These are phyloP conservation scores for Ophiosphaerella herpotricha DNA, from an alignment of 2,329 filamentous ascomycete genomes.

Conservation along the genomic window DNA sequence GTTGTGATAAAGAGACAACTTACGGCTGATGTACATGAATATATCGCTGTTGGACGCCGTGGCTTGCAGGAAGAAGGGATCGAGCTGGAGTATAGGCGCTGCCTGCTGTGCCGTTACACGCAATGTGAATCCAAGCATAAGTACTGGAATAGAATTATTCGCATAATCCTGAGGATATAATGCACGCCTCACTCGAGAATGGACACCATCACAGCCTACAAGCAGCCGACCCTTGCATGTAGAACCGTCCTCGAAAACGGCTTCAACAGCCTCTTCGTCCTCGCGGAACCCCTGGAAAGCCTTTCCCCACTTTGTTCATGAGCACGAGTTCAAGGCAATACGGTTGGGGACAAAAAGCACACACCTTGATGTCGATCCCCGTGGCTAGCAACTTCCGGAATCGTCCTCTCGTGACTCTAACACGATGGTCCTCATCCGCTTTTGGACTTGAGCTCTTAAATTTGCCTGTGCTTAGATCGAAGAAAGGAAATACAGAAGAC, in stretches of 20 bases:
- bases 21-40: conserved; percentile 3
- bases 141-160: conserved; percentile 8
- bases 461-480: conserved; percentile 15
- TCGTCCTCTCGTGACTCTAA: conserved; percentile 12
- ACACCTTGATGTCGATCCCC: conserved; percentile 9
- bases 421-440: conserved; percentile 6
- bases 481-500: conserved; percentile 14
- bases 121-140: conserved; percentile 14
- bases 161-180: background rate
- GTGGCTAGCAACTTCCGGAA: conserved; percentile 11
- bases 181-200: conserved; percentile 5
- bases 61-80: conserved; percentile 19
- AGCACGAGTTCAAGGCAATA: background rate
- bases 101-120: conserved; percentile 10
- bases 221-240: conserved; percentile 7
- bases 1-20: background rate
- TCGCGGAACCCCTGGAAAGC: conserved; percentile 3
- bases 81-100: conserved; percentile 9
- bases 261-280: conserved; percentile 1
- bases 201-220: conserved; percentile 15
- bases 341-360: background rate
- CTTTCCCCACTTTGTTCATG: conserved; percentile 11
- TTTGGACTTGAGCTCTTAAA: conserved; percentile 4
- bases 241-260: conserved; percentile 15
- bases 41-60: background rate